Evolutionary conservation across 345 rosid genomes (phyloP).

Genomic region (Populus alba): DNA sequence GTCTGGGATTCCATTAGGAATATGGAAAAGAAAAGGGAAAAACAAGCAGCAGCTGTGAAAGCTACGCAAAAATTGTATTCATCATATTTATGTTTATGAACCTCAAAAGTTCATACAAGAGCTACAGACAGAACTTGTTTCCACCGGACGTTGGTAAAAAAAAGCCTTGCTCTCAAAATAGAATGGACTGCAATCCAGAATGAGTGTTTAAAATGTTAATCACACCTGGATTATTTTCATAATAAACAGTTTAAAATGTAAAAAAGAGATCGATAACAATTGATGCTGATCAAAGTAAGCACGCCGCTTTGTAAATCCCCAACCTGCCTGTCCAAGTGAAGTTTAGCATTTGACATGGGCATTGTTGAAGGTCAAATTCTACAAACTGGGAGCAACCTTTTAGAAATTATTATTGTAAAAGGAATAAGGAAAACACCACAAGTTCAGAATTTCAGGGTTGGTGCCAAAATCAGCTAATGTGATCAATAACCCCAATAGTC

Average conservation of each 20-base stretch:
- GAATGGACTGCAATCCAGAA: not conserved
- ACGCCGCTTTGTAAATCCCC: not conserved
- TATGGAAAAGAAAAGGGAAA: too few species aligned
- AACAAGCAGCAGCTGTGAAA: too few species aligned
- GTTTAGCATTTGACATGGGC: not conserved
- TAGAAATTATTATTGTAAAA: slow-evolving; percentile 3
- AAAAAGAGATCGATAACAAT: not conserved
- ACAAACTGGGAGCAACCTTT: slow-evolving; percentile 2
- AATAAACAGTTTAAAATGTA: not conserved
- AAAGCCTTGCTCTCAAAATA: not conserved
- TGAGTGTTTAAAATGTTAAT: not conserved
- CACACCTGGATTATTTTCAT: not conserved
- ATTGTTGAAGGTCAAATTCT: slow-evolving; percentile 1
- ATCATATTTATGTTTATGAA: too few species aligned
- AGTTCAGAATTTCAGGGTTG: not conserved
- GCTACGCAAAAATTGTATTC: too few species aligned
- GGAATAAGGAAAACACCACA: not conserved
- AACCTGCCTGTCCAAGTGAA: not conserved
- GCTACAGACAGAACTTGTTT: not conserved
- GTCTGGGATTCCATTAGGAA: too few species aligned
- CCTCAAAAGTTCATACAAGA: too few species aligned
- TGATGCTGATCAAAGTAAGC: not conserved
- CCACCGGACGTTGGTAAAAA: not conserved
- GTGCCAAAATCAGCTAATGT: not conserved
- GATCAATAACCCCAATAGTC: slow-evolving; percentile 80